Evolutionary conservation across 306 rosid species (phyloP).

Genomic region (Sophora flavescens): DNA sequence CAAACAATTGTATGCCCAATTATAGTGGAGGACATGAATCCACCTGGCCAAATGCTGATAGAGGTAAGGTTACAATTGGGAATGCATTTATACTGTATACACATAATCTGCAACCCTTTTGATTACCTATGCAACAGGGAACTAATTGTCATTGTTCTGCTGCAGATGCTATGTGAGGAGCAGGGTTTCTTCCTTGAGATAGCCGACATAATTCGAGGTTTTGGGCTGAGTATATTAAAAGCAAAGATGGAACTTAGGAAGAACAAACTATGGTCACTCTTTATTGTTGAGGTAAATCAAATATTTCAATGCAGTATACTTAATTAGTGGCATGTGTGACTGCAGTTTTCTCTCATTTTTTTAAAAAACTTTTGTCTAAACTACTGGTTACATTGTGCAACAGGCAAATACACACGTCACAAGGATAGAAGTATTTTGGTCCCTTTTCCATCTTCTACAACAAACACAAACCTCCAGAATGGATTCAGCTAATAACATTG

Average conservation of each 20-base stretch:
- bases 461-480: conserved; percentile 47
- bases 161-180: conserved; percentile 86
- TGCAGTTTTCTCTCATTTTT: not conserved
- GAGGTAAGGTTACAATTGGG: conserved; percentile 63
- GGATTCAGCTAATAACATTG: conserved; percentile 51
- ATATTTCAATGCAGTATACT: not conserved
- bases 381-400: conserved; percentile 30
- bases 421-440: conserved; percentile 79
- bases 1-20: conserved; percentile 81
- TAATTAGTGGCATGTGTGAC: conserved; percentile 12
- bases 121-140: not conserved
- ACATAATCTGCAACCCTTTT: conserved; percentile 1
- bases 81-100: not conserved
- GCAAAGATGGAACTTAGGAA: conserved; percentile 75
- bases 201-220: conserved; percentile 68
- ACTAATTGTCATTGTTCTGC: conserved; percentile 31
- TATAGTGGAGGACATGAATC: conserved; percentile 79
- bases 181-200: conserved; percentile 82
- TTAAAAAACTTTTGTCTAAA: not conserved
- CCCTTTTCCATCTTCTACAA: conserved; percentile 74
- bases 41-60: conserved; percentile 87
- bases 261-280: conserved; percentile 78
- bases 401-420: conserved; percentile 71
- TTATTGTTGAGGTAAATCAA: conserved; percentile 76
- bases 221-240: conserved; percentile 80